These are phyloP conservation scores for Hypoxylon sp. DNA, from an alignment of 2,329 filamentous ascomycete genomes.

Conservation along the genomic window DNA sequence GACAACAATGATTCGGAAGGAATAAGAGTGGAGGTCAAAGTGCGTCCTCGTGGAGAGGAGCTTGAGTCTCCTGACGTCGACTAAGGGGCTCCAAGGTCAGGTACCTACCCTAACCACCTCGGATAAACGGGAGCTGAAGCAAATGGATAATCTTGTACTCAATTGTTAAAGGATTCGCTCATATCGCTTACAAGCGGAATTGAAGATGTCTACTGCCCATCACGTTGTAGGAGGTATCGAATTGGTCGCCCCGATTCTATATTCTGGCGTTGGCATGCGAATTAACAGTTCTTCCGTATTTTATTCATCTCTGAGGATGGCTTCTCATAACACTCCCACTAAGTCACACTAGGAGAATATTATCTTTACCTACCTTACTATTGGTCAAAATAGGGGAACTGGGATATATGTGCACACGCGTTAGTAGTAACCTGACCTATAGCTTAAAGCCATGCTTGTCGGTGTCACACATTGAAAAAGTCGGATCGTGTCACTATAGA, in stretches of 20 bases:
- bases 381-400: background rate
- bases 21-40: slow-evolving; percentile 21
- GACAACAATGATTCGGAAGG: slow-evolving; percentile 27
- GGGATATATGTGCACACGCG: background rate
- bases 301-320: background rate
- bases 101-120: too few species aligned
- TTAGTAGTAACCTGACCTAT: background rate
- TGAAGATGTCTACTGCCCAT: background rate
- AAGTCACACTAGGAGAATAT: background rate
- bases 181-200: background rate
- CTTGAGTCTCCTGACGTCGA: slow-evolving; percentile 50
- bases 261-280: background rate
- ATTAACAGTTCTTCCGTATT: background rate
- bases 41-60: slow-evolving; percentile 17
- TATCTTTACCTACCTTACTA: background rate
- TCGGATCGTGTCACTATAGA: background rate
- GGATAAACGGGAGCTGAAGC: background rate
- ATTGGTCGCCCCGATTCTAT: background rate
- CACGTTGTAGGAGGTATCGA: background rate
- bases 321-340: background rate
- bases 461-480: background rate
- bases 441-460: background rate
- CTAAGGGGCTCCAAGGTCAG: slow-evolving; percentile 18
- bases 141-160: background rate
- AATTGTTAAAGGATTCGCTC: background rate